Percentiles rank a stretch among this genome's conserved stretches.
These are phyloP conservation scores for Erigeron philadelphicus DNA, from an alignment of 140 eudicot genomes.

Conservation along the genomic window DNA sequence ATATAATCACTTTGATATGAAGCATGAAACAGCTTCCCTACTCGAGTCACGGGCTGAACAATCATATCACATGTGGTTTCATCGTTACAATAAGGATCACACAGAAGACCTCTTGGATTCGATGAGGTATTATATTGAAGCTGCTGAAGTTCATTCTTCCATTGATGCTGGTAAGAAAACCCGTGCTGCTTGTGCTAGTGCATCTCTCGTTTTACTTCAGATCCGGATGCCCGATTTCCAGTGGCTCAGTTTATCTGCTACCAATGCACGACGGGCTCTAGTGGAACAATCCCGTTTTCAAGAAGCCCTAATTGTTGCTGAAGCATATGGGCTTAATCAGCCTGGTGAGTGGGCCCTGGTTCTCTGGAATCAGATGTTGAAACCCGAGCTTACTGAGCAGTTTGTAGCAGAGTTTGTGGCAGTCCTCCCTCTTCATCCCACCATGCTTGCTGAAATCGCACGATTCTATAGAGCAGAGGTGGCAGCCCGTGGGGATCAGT, in stretches of 20 bases:
- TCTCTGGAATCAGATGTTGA: slow-evolving; percentile 95
- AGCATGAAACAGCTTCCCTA: slow-evolving; percentile 84
- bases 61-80: slow-evolving; percentile 71
- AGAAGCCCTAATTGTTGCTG: slow-evolving; percentile 93
- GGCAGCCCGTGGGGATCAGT: slow-evolving; percentile 94
- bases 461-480: slow-evolving; percentile 79
- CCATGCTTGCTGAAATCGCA: slow-evolving; percentile 82
- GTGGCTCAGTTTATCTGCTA: slow-evolving; percentile 83
- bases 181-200: slow-evolving; percentile 76
- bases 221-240: slow-evolving; percentile 89
- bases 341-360: slow-evolving; percentile 98
- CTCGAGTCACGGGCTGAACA: slow-evolving; percentile 82
- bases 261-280: slow-evolving; percentile 75
- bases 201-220: slow-evolving; percentile 91
- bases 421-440: slow-evolving; percentile 82
- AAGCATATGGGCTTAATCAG: slow-evolving; percentile 93
- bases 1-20: slow-evolving; percentile 92
- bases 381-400: slow-evolving; percentile 82
- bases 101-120: slow-evolving; percentile 90
- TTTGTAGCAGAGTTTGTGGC: slow-evolving; percentile 94
- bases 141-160: slow-evolving; percentile 93
- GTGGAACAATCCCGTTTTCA: slow-evolving; percentile 93
- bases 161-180: slow-evolving; percentile 96
- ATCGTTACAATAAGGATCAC: slow-evolving; percentile 76
- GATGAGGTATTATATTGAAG: slow-evolving; percentile 88